Base-by-base conservation (phyloP, 2,329 filamentous ascomycete species). In the Colletotrichum sp. region DNA sequence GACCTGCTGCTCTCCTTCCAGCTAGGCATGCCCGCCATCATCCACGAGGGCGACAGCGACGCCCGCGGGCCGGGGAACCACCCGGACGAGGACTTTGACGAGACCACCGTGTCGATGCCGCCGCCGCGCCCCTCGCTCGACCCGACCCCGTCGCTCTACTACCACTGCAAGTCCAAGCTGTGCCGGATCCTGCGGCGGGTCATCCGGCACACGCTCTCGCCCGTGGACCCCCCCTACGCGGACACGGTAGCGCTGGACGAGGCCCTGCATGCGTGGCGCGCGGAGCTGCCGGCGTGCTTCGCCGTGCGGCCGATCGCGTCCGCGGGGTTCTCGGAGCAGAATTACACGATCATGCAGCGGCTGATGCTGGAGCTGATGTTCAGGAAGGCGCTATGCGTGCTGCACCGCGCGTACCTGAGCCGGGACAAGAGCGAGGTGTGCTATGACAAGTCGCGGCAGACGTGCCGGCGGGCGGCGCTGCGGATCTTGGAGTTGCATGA, bases 11-110 rank as follows among this genome's bases (percentile, higher is more conserved):
- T 89, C 62, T 88, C 88, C 1, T 89, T 88, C 75, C 88, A 90
- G 80, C 86, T 89, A n/a, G 88, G 89, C 10, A 86, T 90, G 80
- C 89, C 89, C 2, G 83, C 87, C n/a, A 87, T 88, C 71, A 84
- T 90, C 64, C 84, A 87, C 66, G 84, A 87, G n/a, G 85, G 86
- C 16, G 85, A 87, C 36, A 88, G 85, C 78, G 89, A 90, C 78
- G 87, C 86, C 3, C 84, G 82, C 12, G 82, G 86, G 21, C 89
- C 88, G 10, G 81, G 84, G 9, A 90, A 89, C 78, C 81, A 90
- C 9, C 83, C 81, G 66, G 89, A 91, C 76, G 84, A 87, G 15
- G 89, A 91, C 79, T 90, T 91, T 78, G 88, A 89, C 78, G 88
- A 90, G 79, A 81, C 84, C 24, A 83, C 84, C 18, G 80, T 81